phyloP scores from a whole-genome alignment of 2,329 filamentous ascomycete species.

The Aspergillus sclerotialis region DNA sequence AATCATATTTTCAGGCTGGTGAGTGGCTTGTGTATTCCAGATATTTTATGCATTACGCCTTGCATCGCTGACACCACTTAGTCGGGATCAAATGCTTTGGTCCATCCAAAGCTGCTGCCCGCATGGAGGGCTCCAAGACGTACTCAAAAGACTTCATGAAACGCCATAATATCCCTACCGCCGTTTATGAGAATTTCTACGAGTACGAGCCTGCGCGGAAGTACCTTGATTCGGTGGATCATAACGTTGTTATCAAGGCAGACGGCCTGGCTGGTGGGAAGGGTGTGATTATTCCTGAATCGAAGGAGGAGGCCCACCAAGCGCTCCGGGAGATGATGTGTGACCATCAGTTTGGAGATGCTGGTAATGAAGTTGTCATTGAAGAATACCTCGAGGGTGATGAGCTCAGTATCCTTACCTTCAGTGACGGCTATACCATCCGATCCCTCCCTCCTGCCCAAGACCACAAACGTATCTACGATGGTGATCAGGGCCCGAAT shows the following conservation, averaged over 20 bases:
- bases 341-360: conserved; percentile 74
- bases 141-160: conserved; percentile 99
- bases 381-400: conserved; percentile 90
- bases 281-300: conserved; percentile 81
- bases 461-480: conserved; percentile 91
- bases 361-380: conserved; percentile 87
- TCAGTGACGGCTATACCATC: conserved; percentile 83
- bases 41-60: neutral
- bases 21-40: conserved; percentile 10
- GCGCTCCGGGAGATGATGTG: conserved; percentile 89
- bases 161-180: conserved; percentile 81
- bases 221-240: conserved; percentile 65
- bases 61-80: conserved; percentile 13
- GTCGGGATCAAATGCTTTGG: conserved; percentile 78
- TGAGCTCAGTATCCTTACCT: conserved; percentile 84
- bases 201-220: conserved; percentile 64
- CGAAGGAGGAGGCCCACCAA: conserved; percentile 72
- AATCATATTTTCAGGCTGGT: conserved; percentile 67
- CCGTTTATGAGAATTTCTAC: conserved; percentile 81
- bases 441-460: conserved; percentile 82
- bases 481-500: conserved; percentile 85
- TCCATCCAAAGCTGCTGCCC: conserved; percentile 73
- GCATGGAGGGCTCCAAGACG: conserved; percentile 93
- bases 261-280: conserved; percentile 89
- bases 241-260: conserved; percentile 88